Conservation (phyloP, 2,329 filamentous ascomycete species). For the Lachnellula cervina region DNA sequence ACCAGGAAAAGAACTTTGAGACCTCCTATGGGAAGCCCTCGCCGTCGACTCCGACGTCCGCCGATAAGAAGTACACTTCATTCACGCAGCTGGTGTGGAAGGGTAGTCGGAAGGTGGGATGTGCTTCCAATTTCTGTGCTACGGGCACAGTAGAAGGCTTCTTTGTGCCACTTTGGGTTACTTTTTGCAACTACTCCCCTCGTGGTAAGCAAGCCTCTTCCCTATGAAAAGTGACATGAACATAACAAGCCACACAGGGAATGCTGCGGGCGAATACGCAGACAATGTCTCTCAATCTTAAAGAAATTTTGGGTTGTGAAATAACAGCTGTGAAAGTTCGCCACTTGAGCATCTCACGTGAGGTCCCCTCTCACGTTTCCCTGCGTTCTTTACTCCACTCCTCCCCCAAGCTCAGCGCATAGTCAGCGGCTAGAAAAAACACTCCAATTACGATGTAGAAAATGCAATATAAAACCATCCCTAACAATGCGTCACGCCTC, state of each 20-base stretch:
- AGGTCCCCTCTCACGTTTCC: too few relatives aligned
- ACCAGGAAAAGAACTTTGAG: slow-evolving; percentile 58
- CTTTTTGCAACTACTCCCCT: slow-evolving; percentile 80
- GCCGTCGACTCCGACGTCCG: slow-evolving; percentile 38
- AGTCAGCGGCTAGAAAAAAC: too few relatives aligned
- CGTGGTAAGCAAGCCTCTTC: background rate
- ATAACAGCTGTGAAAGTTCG: background rate
- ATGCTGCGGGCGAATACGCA: background rate
- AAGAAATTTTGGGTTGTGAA: background rate
- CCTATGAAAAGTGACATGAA: background rate
- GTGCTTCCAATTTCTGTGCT: slow-evolving; percentile 50
- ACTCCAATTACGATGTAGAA: too few relatives aligned
- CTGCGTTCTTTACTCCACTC: too few relatives aligned
- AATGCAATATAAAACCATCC: too few relatives aligned
- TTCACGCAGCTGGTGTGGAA: slow-evolving; percentile 72
- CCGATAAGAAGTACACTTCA: slow-evolving; percentile 63
- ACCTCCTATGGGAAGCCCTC: slow-evolving; percentile 53
- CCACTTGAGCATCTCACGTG: background rate
- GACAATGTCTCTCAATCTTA: background rate
- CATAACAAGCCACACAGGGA: background rate
- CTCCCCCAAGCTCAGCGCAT: too few relatives aligned
- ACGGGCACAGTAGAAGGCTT: slow-evolving; percentile 37
- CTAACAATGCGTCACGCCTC: too few relatives aligned
- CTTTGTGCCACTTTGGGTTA: slow-evolving; percentile 52
- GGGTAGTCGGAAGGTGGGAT: slow-evolving; percentile 55